phyloP scores from a whole-genome alignment of 495 filamentous ascomycete genomes.

The Diplogelasinospora grovesii region DNA sequence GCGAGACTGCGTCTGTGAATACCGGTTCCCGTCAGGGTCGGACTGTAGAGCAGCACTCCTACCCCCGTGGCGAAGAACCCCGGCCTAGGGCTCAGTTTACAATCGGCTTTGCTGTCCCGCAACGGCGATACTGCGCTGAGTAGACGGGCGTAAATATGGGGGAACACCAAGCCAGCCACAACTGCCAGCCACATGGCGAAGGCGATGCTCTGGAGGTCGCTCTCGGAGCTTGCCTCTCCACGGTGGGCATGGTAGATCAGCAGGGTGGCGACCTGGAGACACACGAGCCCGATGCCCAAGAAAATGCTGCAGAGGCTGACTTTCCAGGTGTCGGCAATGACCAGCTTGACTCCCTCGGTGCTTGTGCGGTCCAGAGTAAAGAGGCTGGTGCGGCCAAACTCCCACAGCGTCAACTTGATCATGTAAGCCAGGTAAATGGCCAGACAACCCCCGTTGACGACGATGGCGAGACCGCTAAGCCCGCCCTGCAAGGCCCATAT shows the following conservation, averaged over 20 bases:
- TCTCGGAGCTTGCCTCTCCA: conserved; percentile 4
- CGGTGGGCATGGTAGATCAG: conserved; percentile 8
- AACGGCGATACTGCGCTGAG: too few species aligned
- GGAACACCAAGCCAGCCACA: conserved; percentile 4
- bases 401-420: conserved; percentile 9
- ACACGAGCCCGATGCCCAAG: conserved; percentile 11
- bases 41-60: conserved; percentile 11
- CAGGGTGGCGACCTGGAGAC: conserved; percentile 10
- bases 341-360: conserved; percentile 2
- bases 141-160: conserved; percentile 5
- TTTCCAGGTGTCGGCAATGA: conserved; percentile 13
- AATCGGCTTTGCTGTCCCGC: too few species aligned
- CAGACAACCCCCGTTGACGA: conserved; percentile 7
- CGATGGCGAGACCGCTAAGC: not conserved
- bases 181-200: conserved; percentile 13
- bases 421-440: conserved; percentile 19
- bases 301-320: conserved; percentile 11
- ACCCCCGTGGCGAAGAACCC: conserved; percentile 7
- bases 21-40: conserved; percentile 3
- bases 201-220: conserved; percentile 12
- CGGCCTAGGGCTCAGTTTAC: too few species aligned
- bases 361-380: conserved; percentile 5
- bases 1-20: conserved; percentile 9
- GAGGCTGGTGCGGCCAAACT: conserved; percentile 6
- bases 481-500: conserved; percentile 16